Percentiles rank a stretch among this genome's conserved stretches.
phyloP scores from a whole-genome alignment of 805 yeast species.

The Cyberlindnera suaveolens region DNA sequence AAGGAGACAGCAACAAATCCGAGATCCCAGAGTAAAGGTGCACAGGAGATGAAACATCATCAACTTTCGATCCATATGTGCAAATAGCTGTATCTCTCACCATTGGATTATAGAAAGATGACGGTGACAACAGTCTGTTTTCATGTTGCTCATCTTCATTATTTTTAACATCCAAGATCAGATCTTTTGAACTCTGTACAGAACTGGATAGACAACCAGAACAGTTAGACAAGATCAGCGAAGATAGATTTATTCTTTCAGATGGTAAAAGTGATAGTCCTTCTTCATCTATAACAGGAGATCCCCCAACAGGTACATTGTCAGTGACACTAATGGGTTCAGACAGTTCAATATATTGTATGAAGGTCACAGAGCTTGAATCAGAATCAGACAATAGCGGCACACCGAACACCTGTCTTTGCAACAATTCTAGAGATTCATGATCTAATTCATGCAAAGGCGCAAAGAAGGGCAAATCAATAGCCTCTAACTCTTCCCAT shows the following conservation, averaged over 20 bases:
- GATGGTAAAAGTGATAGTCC: too few relatives aligned
- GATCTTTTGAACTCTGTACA: neutral
- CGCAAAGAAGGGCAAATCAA: conserved; percentile 3
- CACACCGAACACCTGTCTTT: neutral
- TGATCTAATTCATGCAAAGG: conserved; percentile 8
- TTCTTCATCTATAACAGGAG: too few relatives aligned
- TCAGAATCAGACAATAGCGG: neutral
- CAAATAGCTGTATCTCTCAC: too few relatives aligned
- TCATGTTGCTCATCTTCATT: neutral
- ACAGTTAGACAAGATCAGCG: too few relatives aligned
- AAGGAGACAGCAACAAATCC: neutral
- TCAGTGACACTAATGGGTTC: too few relatives aligned
- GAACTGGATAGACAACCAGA: neutral
- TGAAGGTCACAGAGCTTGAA: too few relatives aligned
- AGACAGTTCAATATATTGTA: too few relatives aligned
- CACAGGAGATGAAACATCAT: neutral
- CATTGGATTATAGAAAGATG: too few relatives aligned
- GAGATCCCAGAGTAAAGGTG: neutral
- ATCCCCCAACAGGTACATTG: too few relatives aligned
- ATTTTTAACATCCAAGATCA: neutral
- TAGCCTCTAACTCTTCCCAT: neutral
- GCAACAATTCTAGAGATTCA: conserved; percentile 3
- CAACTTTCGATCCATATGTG: too few relatives aligned
- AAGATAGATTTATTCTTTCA: too few relatives aligned
- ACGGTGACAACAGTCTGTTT: too few relatives aligned